Conservation (phyloP, 2,329 filamentous ascomycete genomes). For the Beauveria asiatica region DNA sequence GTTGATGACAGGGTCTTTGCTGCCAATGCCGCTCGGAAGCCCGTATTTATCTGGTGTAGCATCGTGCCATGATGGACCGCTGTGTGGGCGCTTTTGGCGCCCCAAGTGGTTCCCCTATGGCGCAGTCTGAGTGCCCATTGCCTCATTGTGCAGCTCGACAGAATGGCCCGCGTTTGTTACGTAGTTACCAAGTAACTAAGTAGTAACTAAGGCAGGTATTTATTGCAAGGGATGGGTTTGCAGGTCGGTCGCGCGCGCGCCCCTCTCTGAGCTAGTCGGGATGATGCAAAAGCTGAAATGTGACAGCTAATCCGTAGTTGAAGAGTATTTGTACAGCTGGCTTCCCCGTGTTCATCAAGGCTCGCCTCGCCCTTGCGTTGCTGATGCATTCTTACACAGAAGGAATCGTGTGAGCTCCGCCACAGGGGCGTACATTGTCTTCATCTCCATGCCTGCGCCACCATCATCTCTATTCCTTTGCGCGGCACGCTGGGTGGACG, state of each 20-base stretch:
- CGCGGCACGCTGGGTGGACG: no score
- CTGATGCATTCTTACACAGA: no score
- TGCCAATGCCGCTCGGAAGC: neutral
- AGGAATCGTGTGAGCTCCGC: no score
- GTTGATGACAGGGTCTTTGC: neutral
- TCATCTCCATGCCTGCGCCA: no score
- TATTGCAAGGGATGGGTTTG: neutral
- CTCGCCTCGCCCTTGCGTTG: no score
- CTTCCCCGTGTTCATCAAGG: neutral
- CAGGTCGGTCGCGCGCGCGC: neutral
- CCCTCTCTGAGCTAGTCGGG: neutral
- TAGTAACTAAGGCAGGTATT: no score
- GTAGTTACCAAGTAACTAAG: neutral
- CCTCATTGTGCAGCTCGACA: conserved; percentile 9
- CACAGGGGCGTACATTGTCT: no score
- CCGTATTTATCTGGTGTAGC: conserved; percentile 6
- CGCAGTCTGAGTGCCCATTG: conserved; percentile 2
- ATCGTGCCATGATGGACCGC: neutral
- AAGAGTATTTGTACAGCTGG: conserved; percentile 5
- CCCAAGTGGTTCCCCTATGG: conserved; percentile 1
- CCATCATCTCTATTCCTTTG: no score
- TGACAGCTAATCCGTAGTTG: neutral
- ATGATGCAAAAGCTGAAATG: neutral
- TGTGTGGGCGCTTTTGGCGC: neutral
- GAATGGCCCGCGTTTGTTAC: neutral